A percentile compares a stretch with the other conserved stretches of the same genome.
Conservation (phyloP, 163 green algal species). For the Volvox carteri region DNA sequence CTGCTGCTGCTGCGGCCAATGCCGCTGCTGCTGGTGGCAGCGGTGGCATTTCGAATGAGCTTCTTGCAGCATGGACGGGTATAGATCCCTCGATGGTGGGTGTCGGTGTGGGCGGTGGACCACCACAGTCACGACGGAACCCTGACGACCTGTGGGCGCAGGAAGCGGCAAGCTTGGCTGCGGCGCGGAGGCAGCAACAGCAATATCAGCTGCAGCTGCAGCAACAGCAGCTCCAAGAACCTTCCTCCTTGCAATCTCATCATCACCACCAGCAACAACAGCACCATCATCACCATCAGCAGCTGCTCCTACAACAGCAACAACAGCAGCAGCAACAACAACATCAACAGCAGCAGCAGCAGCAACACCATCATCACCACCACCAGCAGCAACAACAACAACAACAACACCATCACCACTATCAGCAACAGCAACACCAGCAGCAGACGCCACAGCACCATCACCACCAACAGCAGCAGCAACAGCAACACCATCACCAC, state of each 20-base stretch:
- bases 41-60: background rate
- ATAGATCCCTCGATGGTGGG: background rate
- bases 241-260: background rate
- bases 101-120: background rate
- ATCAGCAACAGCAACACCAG: constrained; percentile 2
- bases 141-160: background rate
- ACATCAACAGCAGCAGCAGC: background rate
- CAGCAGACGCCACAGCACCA: background rate
- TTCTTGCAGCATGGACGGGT: background rate
- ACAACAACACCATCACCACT: background rate
- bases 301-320: background rate
- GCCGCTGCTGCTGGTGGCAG: background rate
- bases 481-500: background rate
- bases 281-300: background rate
- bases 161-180: background rate
- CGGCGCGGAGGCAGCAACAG: background rate
- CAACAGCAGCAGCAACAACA: background rate
- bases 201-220: constrained; percentile 4
- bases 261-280: background rate
- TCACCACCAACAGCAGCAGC: constrained; percentile 15
- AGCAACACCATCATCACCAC: background rate
- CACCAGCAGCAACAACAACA: background rate
- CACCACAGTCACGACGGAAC: background rate
- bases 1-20: background rate
- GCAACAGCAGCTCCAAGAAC: constrained; percentile 1